phyloP scores from a whole-genome alignment of 306 rosid genomes.

The Quillaja saponaria region DNA sequence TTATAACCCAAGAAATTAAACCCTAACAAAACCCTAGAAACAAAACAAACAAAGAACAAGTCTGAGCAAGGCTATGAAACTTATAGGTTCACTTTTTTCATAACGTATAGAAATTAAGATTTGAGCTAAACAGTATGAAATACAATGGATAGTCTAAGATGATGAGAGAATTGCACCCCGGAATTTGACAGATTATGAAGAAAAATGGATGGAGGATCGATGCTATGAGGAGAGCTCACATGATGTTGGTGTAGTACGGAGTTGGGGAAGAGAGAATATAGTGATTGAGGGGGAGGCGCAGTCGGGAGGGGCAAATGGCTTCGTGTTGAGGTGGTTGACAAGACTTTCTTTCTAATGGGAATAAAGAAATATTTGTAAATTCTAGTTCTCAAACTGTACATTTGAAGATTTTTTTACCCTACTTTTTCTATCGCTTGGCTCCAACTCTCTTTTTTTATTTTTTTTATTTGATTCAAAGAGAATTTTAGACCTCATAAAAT shows the following conservation, averaged over 20 bases:
- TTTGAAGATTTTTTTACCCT: slow-evolving; percentile 1
- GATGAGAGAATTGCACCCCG: neutral
- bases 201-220: neutral
- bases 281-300: neutral
- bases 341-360: slow-evolving; percentile 46
- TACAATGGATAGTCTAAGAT: too few relatives aligned
- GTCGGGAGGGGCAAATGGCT: slow-evolving; percentile 41
- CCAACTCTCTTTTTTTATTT: neutral
- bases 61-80: neutral
- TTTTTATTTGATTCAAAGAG: too few relatives aligned
- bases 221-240: neutral
- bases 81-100: too few relatives aligned
- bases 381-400: slow-evolving; percentile 21
- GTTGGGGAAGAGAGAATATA: neutral
- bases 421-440: neutral
- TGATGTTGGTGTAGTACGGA: neutral
- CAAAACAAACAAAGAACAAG: too few relatives aligned
- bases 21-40: slow-evolving; percentile 12
- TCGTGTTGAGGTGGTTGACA: slow-evolving; percentile 53
- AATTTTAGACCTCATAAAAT: too few relatives aligned
- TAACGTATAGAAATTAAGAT: too few relatives aligned
- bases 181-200: too few relatives aligned
- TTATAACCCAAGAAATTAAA: slow-evolving; percentile 11
- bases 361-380: slow-evolving; percentile 42
- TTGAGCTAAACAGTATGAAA: too few relatives aligned